phyloP scores from a whole-genome alignment of 768 basidiomycete genomes.

The Trametes gibbosa region DNA sequence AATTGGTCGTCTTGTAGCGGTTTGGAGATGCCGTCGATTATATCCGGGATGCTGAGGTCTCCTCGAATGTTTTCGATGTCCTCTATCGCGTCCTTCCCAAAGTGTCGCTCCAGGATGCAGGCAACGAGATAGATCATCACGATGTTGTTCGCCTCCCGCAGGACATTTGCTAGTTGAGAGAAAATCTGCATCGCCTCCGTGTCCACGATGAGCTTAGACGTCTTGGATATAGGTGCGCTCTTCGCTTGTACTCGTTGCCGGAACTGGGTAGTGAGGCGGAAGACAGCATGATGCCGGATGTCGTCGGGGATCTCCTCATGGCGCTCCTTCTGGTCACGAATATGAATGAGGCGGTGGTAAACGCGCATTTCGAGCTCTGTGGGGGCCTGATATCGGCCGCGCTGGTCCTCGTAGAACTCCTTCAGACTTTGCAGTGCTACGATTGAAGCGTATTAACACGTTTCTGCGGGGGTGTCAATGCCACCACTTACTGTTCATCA shows the following conservation, averaged over 20 bases:
- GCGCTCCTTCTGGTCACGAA: constrained; percentile 79
- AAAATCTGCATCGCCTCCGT: constrained; percentile 67
- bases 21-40: constrained; percentile 62
- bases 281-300: constrained; percentile 70
- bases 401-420: constrained; percentile 88
- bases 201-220: constrained; percentile 61
- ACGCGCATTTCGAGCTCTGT: constrained; percentile 96
- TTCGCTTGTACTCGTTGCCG: constrained; percentile 76
- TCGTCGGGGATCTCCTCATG: constrained; percentile 67
- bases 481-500: constrained; percentile 77
- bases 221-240: constrained; percentile 73
- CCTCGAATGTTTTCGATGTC: constrained; percentile 67
- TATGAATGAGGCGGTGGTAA: constrained; percentile 90
- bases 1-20: constrained; percentile 22
- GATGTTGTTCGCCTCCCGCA: constrained; percentile 61
- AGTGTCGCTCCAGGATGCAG: constrained; percentile 83
- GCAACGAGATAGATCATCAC: constrained; percentile 86
- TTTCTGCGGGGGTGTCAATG: not conserved
- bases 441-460: not conserved
- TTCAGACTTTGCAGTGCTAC: constrained; percentile 90
- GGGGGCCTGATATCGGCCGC: constrained; percentile 60
- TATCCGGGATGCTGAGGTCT: constrained; percentile 52
- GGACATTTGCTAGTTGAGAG: constrained; percentile 54
- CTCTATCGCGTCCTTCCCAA: constrained; percentile 77
- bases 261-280: constrained; percentile 80